Conservation (phyloP, 2,329 filamentous ascomycete species). For the Pseudonectria foliicola region DNA sequence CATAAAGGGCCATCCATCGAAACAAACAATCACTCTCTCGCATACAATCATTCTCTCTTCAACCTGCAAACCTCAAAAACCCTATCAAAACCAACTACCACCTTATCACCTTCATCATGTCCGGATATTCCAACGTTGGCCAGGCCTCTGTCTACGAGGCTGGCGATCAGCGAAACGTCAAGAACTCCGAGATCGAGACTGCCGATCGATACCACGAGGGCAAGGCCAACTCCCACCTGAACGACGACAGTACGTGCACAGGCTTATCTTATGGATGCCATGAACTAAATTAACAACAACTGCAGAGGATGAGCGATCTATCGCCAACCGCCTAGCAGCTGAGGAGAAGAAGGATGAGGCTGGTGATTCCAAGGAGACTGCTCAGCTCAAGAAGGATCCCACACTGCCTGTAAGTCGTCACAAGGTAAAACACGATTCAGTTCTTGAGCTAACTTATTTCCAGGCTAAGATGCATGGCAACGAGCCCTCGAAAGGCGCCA, state of each 20-base stretch:
- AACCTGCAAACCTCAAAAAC: background rate
- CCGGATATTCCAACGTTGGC: slow-evolving; percentile 58
- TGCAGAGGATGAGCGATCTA: slow-evolving; percentile 62
- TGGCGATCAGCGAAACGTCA: slow-evolving; percentile 65
- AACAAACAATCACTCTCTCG: background rate
- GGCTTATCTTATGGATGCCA: too few relatives aligned
- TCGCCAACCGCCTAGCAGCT: slow-evolving; percentile 62
- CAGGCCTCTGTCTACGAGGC: slow-evolving; percentile 61
- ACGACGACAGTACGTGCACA: slow-evolving; percentile 64
- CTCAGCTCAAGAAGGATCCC: slow-evolving; percentile 49
- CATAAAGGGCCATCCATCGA: too few relatives aligned
- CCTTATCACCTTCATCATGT: slow-evolving; percentile 20
- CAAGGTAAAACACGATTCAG: background rate
- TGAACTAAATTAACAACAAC: too few relatives aligned
- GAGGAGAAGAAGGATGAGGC: slow-evolving; percentile 44
- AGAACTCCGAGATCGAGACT: slow-evolving; percentile 42
- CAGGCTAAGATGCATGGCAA: slow-evolving; percentile 63
- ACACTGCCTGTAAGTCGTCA: slow-evolving; percentile 50
- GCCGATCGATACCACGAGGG: slow-evolving; percentile 65
- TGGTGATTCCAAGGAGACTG: slow-evolving; percentile 37
- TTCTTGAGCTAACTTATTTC: slow-evolving; percentile 2
- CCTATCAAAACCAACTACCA: slow-evolving; percentile 1
- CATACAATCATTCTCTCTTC: background rate
- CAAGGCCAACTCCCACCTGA: slow-evolving; percentile 58
- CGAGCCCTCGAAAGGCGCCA: slow-evolving; percentile 63